Evolutionary conservation across 768 basidiomycete species (phyloP), one percentile per base, ranked within the genome.

Genomic region (Hydnomerulius pinastri): DNA sequence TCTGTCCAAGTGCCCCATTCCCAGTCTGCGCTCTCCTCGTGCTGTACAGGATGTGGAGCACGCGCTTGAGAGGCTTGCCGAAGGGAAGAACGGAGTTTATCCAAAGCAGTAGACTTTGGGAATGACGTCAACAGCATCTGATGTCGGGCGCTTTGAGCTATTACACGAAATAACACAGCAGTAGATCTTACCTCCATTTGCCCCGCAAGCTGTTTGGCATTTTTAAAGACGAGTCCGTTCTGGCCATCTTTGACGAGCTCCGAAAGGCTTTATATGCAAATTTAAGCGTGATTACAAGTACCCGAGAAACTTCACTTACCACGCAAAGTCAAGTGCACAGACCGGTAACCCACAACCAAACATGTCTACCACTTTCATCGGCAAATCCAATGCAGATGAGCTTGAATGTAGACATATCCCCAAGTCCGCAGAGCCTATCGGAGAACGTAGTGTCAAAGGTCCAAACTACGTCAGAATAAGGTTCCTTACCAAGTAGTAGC

Each of bases 331-430:
- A 3, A 93, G 77, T 0, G 97, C 95, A 54, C 95, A 89, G 7
- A 98, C 97, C 0, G 96, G 96, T 48, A 98, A 74, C 4, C 87
- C 87, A 59, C 95, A 98, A 4, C 97, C 97, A 72, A 98, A 98
- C 96, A 98, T 98, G 67, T 99, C 97, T 6, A 99, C 93, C 4
- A 99, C 85, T 69, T 99, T 99, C 97, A 99, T 99, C 3, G 97
- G 97, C 47, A 99, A 73, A 69, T 99, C 97, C 49, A 94, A 71
- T 1, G 81, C 88, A 2, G 92, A 95, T 0, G 92, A 92, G 66
- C 92, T 95, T 5, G 84, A 82, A 71, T 99, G 97, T 43, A 99
- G 71, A 53, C 85, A 93, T 50, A 98, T 80, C 2, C 97, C 97
- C 33, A 99, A 60, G 68, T 99, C 94, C 9, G 94, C 92, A 4